Base-by-base conservation (phyloP, 208 protist species). In the Leishmania tarentolae region DNA sequence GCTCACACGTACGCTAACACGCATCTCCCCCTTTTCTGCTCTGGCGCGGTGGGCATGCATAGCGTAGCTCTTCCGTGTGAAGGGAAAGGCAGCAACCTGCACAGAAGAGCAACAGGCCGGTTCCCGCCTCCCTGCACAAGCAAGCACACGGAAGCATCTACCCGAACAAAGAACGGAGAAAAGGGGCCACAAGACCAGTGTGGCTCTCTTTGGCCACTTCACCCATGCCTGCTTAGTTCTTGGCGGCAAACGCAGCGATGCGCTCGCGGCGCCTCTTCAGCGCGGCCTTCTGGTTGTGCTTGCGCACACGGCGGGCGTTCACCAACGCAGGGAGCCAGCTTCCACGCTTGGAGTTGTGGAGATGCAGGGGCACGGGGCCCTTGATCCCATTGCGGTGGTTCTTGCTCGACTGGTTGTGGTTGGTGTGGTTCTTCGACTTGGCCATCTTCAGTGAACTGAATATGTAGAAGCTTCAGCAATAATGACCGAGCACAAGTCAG, bases 371-470 rank as follows among this genome's bases (percentile, higher is more conserved):
- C 81, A 93, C 66, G 73, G 92, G 82, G 72, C 80, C 81, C 82
- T 94, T 93, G 74, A 98, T 96, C 78, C 93, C 95, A 86, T 97
- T 98, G 86, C 92, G 89, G 92, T 98, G 95, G 86, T 96, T 96
- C 93, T 98, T 98, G 82, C 86, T 86, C 85, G 92, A 97, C 89
- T 98, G 93, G 90, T 98, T 98, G 92, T 98, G 95, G 91, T 98
- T 98, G 17, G 95, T 98, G 91, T 98, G 95, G 90, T 98, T 98
- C 93, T 98, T 98, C 70, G 95, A 98, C 93, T 98, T 98, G 82
- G 95, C 95, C 95, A 98, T 98, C 79, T 63, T 85, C 63, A 75
- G 71, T 57, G 79, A 79, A 53, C 56, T 65, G 52, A 71, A 63
- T 56, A 15, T 82, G 61, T 71, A 52, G 28, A 70, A n/a, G 44